Percentiles rank a stretch among this genome's conserved stretches.
These are phyloP conservation scores for Podospora pseudoanserina DNA, from an alignment of 495 filamentous ascomycete genomes.

Conservation along the genomic window DNA sequence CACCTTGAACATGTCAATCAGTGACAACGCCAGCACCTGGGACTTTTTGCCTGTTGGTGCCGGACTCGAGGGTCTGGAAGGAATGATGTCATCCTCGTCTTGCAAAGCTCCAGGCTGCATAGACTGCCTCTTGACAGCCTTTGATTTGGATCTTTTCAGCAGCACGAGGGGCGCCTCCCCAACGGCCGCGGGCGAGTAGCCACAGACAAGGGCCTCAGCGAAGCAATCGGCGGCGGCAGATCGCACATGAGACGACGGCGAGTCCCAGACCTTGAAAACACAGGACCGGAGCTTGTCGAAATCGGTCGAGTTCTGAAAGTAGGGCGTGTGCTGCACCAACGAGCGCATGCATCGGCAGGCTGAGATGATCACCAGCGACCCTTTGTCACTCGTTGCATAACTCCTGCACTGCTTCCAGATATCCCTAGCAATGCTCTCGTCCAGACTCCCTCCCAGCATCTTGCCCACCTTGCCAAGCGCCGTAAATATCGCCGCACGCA, in stretches of 20 bases:
- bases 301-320: constrained; percentile 86
- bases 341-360: constrained; percentile 78
- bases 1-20: constrained; percentile 75
- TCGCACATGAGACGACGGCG: constrained; percentile 64
- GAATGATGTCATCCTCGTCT: constrained; percentile 75
- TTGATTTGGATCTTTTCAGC: constrained; percentile 69
- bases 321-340: constrained; percentile 64
- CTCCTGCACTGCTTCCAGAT: constrained; percentile 89
- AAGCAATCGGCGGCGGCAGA: constrained; percentile 86
- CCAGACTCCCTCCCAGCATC: constrained; percentile 70
- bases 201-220: constrained; percentile 71
- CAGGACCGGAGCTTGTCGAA: constrained; percentile 79
- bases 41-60: constrained; percentile 60
- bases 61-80: constrained; percentile 69
- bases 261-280: constrained; percentile 83
- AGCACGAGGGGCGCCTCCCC: constrained; percentile 54
- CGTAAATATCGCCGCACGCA: constrained; percentile 78
- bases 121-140: constrained; percentile 64
- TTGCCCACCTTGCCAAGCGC: constrained; percentile 71
- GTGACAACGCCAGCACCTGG: constrained; percentile 65
- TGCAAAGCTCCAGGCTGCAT: constrained; percentile 46
- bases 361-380: constrained; percentile 71
- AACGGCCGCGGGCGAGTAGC: constrained; percentile 62
- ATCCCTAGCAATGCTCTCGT: constrained; percentile 82
- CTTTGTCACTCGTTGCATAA: constrained; percentile 74